Evolutionary conservation across 192 early-diverging fungal species (phyloP), one percentile per base, ranked within the genome.

Genomic region (Umbelopsis ramanniana): DNA sequence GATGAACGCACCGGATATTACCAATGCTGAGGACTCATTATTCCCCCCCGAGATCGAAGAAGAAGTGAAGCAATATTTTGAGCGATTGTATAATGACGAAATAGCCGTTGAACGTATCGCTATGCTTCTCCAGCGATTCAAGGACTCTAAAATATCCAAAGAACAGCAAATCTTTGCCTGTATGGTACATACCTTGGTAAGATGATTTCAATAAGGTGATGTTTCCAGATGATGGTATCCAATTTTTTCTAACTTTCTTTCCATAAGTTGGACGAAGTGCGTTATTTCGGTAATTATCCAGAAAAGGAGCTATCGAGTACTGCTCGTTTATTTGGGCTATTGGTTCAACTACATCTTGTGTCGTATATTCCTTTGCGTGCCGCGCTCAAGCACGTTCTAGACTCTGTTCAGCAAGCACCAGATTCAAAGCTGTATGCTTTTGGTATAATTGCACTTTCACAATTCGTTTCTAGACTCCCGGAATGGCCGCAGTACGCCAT

Each of bases 401-500:
- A 95, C 55, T 93, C 96, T 0, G 81, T 97, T 40, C 88, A 93
- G 46, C 88, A 89, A 46, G 82, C 93, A 6, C 76, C 89, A 1
- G 86, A 89, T 17, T 90, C 94, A 45, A 91, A 92, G 74, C 86
- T 96, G 82, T 97, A 96, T 80, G 87, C 83, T 45, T 99, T 99
- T 90, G 98, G 95, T 33, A 87, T 91, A 52, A 89, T 92, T 15
- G 93, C 97, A 2, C 74, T 99, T 11, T 81, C 82, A 54, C 93
- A 95, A 72, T 97, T 97, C 76, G 88, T 89, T 69, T 74, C 78
- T 26, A 84, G 96, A 15, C 88, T 97, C 7, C 84, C 85, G 37
- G 94, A 97, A 78, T 96, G 95, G 91, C 96, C 96, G 4, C 91
- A 95, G 63, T 97, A 94, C 67, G 93, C 93, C 68, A 78, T 89